These are phyloP conservation scores for Dictyostelium intermedium DNA, from an alignment of 78 protist species.

Conservation along the genomic window DNA sequence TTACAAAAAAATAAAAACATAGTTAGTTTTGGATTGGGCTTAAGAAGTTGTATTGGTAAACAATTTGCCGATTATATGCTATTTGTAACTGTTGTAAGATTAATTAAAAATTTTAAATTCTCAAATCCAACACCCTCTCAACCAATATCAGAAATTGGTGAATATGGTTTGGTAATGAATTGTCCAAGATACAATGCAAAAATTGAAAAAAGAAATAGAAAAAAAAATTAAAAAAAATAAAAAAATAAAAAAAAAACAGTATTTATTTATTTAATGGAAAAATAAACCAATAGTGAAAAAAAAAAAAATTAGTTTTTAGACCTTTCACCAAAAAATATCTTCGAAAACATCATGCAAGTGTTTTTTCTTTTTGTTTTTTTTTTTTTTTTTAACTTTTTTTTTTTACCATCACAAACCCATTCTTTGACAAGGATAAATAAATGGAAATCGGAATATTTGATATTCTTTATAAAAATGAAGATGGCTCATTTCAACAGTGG, in stretches of 20 bases:
- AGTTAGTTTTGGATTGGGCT: not conserved
- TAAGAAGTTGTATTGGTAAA: constrained; percentile 16
- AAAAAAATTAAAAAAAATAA: not conserved
- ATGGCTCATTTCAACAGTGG: not conserved
- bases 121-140: not conserved
- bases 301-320: too few relatives aligned
- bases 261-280: too few relatives aligned
- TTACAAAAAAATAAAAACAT: not conserved
- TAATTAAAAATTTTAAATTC: not conserved
- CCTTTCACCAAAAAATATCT: too few relatives aligned
- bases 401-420: not conserved
- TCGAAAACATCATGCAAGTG: too few relatives aligned
- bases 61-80: not conserved
- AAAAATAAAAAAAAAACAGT: too few relatives aligned
- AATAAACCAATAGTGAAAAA: too few relatives aligned
- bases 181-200: not conserved
- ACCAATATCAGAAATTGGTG: not conserved
- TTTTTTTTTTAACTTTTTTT: too few relatives aligned
- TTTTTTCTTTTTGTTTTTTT: too few relatives aligned
- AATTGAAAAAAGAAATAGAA: not conserved
- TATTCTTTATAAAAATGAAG: not conserved
- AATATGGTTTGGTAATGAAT: not conserved
- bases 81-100: not conserved
- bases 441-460: not conserved
- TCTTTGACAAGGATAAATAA: too few relatives aligned